phyloP scores from a whole-genome alignment of 352 stramenopile genomes.

The Globisporangium abappressorium region DNA sequence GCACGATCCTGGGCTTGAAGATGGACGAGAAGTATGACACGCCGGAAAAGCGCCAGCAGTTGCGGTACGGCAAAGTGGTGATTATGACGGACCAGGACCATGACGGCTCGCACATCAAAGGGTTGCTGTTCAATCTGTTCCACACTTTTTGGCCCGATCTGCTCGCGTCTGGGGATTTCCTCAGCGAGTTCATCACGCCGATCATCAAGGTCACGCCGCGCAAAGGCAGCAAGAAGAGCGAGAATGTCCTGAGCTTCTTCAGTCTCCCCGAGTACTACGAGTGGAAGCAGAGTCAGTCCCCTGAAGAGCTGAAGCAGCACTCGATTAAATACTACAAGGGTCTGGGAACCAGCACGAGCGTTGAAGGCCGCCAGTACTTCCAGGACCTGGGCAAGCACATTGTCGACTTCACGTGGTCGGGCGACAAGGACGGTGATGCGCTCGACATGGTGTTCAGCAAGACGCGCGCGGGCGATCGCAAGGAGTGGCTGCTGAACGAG shows the following conservation, averaged over 20 bases:
- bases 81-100: conserved; percentile 99
- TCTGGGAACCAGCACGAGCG: conserved; percentile 97
- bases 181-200: conserved; percentile 99
- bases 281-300: conserved; percentile 85
- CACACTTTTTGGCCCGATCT: conserved; percentile 98
- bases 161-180: conserved; percentile 92
- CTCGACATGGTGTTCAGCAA: conserved; percentile 99
- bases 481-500: conserved; percentile 93
- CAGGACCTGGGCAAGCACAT: conserved; percentile 93
- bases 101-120: conserved; percentile 99
- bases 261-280: conserved; percentile 96
- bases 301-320: conserved; percentile 84
- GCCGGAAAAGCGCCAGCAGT: conserved; percentile 82
- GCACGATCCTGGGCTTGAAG: conserved; percentile 97
- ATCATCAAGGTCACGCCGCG: conserved; percentile 96
- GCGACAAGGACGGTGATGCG: conserved; percentile 83
- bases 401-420: conserved; percentile 85
- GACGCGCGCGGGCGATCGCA: conserved; percentile 93
- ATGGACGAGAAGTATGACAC: conserved; percentile 94
- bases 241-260: conserved; percentile 91
- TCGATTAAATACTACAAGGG: conserved; percentile 99
- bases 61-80: conserved; percentile 99
- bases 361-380: conserved; percentile 98
- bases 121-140: conserved; percentile 98
- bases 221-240: conserved; percentile 40